Conservation (phyloP, 768 basidiomycete species). For the Pilatotrama ljubarskyi region DNA sequence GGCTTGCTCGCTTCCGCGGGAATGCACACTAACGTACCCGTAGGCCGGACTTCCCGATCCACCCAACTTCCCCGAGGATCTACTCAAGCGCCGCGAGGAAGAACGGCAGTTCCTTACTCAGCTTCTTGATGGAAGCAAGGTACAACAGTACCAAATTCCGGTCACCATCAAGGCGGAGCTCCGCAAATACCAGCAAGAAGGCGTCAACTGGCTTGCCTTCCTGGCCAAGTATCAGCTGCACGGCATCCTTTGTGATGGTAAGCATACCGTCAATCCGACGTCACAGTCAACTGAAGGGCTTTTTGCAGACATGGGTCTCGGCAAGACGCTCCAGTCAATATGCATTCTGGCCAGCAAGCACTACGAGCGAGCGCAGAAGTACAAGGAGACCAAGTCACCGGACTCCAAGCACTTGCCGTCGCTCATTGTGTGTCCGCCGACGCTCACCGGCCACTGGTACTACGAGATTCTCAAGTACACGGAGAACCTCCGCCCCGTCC, state of each 20-base stretch:
- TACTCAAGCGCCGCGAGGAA: conserved; percentile 79
- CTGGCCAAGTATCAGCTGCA: conserved; percentile 97
- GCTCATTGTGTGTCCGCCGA: conserved; percentile 94
- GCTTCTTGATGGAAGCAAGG: conserved; percentile 92
- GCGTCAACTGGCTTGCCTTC: conserved; percentile 98
- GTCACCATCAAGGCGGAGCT: conserved; percentile 90
- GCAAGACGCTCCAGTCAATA: conserved; percentile 97
- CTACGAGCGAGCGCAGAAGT: conserved; percentile 74
- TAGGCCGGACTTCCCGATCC: conserved; percentile 98
- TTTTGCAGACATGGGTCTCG: conserved; percentile 91
- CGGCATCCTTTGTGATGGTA: conserved; percentile 97
- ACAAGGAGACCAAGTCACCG: conserved; percentile 63
- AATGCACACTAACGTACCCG: not conserved
- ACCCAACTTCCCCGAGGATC: conserved; percentile 83
- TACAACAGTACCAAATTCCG: conserved; percentile 86
- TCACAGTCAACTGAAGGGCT: conserved; percentile 9
- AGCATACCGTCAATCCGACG: not conserved
- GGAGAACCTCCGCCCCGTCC: conserved; percentile 76
- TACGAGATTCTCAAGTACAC: conserved; percentile 95
- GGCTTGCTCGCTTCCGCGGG: not conserved
- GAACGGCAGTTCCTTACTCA: conserved; percentile 93
- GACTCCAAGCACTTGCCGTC: conserved; percentile 89
- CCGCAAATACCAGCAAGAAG: conserved; percentile 97
- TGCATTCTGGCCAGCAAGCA: conserved; percentile 96
- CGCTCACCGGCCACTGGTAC: conserved; percentile 98